Evolutionary conservation across 2,329 filamentous ascomycete species (phyloP).

Genomic region (Dothiorella sarmentorum): DNA sequence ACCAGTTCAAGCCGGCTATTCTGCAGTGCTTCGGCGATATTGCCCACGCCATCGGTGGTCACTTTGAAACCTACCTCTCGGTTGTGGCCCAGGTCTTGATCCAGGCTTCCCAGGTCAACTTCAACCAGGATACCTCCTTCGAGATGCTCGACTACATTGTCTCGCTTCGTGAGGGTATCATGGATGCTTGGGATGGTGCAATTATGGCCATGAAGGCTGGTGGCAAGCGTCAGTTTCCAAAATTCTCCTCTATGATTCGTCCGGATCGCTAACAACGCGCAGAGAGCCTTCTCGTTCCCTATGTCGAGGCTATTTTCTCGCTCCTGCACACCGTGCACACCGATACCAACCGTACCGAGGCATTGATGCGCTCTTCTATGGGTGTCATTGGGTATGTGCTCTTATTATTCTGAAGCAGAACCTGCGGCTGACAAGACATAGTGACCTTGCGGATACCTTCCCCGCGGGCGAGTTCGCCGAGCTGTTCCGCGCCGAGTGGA

Average conservation of each 20-base stretch:
- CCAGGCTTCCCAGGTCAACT: constrained; percentile 81
- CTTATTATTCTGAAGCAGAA: background rate
- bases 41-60: constrained; percentile 84
- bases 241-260: background rate
- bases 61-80: constrained; percentile 88
- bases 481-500: constrained; percentile 87
- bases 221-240: constrained; percentile 52
- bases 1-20: constrained; percentile 97
- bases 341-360: constrained; percentile 86
- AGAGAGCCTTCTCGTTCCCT: constrained; percentile 68
- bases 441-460: constrained; percentile 91
- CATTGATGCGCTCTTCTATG: constrained; percentile 89
- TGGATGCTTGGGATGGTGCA: constrained; percentile 98
- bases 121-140: constrained; percentile 75
- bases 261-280: background rate
- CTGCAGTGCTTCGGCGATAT: constrained; percentile 98
- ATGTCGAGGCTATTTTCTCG: constrained; percentile 80
- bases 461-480: constrained; percentile 81
- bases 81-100: constrained; percentile 93
- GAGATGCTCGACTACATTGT: constrained; percentile 98
- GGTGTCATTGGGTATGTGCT: constrained; percentile 84
- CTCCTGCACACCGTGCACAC: constrained; percentile 76
- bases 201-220: constrained; percentile 89
- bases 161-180: constrained; percentile 92
- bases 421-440: constrained; percentile 44